Evolutionary conservation across 2,329 filamentous ascomycete species (phyloP).

Genomic region (Aspergillus sp.): DNA sequence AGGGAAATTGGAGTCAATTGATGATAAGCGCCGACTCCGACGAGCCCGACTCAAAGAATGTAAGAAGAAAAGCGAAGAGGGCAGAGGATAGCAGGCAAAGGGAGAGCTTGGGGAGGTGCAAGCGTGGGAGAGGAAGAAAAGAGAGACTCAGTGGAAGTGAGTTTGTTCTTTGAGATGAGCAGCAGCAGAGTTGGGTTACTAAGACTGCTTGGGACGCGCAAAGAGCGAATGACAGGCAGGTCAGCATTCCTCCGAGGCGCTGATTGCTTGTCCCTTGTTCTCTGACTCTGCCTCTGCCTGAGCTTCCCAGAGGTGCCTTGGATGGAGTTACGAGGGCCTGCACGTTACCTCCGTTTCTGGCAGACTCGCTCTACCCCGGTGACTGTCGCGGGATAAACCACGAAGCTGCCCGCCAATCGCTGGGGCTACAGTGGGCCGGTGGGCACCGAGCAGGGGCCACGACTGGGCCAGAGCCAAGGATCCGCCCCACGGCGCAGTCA

Average conservation of each 20-base stretch:
- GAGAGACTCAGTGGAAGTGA: slow-evolving; percentile 11
- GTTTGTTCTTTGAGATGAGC: slow-evolving; percentile 8
- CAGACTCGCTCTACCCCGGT: slow-evolving; percentile 20
- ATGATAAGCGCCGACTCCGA: slow-evolving; percentile 25
- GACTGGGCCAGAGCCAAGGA: slow-evolving; percentile 26
- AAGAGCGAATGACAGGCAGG: background rate
- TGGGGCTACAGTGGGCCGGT: slow-evolving; percentile 7
- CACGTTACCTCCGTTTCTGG: slow-evolving; percentile 13
- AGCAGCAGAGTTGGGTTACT: slow-evolving; percentile 1
- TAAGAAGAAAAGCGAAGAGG: slow-evolving; percentile 11
- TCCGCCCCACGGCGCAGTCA: slow-evolving; percentile 21
- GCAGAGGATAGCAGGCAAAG: background rate
- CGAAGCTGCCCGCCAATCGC: slow-evolving; percentile 18
- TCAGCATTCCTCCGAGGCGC: background rate
- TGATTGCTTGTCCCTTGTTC: background rate
- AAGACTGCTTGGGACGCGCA: background rate
- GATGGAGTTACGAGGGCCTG: slow-evolving; percentile 6
- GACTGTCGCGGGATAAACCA: slow-evolving; percentile 29
- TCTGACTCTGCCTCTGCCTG: background rate
- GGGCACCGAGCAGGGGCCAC: slow-evolving; percentile 26
- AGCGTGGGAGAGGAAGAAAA: slow-evolving; percentile 7
- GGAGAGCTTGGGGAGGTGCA: background rate
- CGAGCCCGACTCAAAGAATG: slow-evolving; percentile 11
- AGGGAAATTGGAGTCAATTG: slow-evolving; percentile 32
- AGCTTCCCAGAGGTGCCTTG: background rate